Base-by-base conservation (phyloP, 257 asterid genomes). In the Solanum bulbocastanum region DNA sequence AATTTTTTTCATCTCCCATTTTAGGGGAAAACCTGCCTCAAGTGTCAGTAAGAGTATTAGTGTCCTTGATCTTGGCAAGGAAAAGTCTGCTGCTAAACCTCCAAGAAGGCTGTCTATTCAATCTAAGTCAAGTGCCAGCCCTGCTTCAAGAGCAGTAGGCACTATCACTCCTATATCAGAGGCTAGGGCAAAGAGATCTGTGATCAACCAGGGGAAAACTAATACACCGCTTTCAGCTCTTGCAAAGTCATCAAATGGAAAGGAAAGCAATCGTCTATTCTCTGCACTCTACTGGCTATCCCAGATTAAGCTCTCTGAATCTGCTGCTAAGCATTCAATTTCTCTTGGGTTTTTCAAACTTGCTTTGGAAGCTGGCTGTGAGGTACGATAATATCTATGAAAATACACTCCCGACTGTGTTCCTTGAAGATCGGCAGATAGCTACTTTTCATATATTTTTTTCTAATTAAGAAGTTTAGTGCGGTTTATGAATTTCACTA, bases 271-370 rank as follows among this genome's bases (percentile, higher is more conserved):
- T 66, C 91, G 91, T 87, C 86, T 97, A 20, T 91, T 93, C 32
- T 96, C 98, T 20, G 94, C 98, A 22, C 93, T 98, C 33, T 97
- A 97, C 87, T 96, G 99, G 99, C 89, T 92, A 36, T 86, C 96
- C 78, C 99, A 95, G 92, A 95, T 96, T 86, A 95, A 93, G 94
- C 93, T 90, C 83, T 92, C 99, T 68, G 98, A 96, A 91, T 88
- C 97, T 84, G 95, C 96, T 91, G 94, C 94, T 74, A 96, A 94
- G 92, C 99, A 96, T 90, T 92, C 94, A 0, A 88, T 96, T 78
- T 94, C 99, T 65, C 95, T 96, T 89, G 99, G 98, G 32, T 96
- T 96, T 91, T 96, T 96, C 89, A 94, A 91, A 92, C 98, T 96
- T 88, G 98, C 98, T 87, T 73, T 94, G 83, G 98, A 96, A 90